Evolutionary conservation across 768 basidiomycete genomes (phyloP), one percentile per base, ranked within the genome.

Genomic region (Fomitopsis serialis): DNA sequence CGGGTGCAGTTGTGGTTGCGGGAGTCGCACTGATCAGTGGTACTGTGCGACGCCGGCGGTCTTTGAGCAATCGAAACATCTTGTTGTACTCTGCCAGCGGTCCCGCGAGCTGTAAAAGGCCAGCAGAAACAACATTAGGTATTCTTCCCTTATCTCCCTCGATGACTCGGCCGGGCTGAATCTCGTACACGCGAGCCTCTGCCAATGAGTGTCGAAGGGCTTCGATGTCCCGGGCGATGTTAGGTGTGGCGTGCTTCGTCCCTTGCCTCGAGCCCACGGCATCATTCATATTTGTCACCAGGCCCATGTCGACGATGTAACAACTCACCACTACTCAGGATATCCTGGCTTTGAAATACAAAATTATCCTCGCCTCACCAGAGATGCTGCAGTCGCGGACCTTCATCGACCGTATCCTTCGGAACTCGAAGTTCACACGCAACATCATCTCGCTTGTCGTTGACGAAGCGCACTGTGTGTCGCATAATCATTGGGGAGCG

Each of bases 381-480:
- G 70, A 73, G 53, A 65, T 72, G 56, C 52, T 68, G 0, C 59
- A 69, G 1, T 68, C 68, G 0, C 58, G 59, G 4, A 42, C 47
- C 0, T 71, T 73, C 51, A 55, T 67, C 4, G 50, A 61, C 0
- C 49, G 55, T 2, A 63, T 73, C 6, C 32, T 71, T 1, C 57
- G 60, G 2, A 64, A 68, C 2, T 1, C 61, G 0, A 55, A 54
- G 34, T 64, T 71, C 45, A 9, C 37, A 3, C 50, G 42, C 0
- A 50, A 63, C 0, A 25, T 67, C 6, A 54, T 71, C 4, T 64
- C 66, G 3, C 56, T 72, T 0, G 54, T 73, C 1, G 50, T 72
- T 10, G 70, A 73, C 42, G 70, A 74, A 52, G 70, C 70, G 0
- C 73, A 74, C 47, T 66, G 66, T 49, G 54, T 74, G 0, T 70